phyloP scores from a whole-genome alignment of 139 green algal genomes.

The Tetradesmus obliquus region DNA sequence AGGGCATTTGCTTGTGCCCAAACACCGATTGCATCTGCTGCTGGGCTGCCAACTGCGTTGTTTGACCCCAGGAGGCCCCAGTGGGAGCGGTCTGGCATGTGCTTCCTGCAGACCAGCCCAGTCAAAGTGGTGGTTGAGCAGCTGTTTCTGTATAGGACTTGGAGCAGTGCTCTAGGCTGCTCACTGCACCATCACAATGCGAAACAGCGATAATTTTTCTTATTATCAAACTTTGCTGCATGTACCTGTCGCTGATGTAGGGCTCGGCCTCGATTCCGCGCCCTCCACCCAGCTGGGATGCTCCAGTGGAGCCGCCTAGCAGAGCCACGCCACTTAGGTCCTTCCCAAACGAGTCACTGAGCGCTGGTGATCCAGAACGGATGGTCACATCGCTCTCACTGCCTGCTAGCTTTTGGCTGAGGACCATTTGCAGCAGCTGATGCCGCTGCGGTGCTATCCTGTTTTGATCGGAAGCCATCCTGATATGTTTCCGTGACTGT shows the following conservation, averaged over 20 bases:
- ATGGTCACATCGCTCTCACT: slow-evolving; percentile 1
- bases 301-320: background rate
- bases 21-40: background rate
- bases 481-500: background rate
- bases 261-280: background rate
- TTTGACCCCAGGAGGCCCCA: slow-evolving; percentile 15
- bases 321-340: background rate
- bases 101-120: slow-evolving; percentile 12
- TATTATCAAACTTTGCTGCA: background rate
- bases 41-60: background rate
- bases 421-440: background rate
- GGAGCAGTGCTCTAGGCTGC: background rate
- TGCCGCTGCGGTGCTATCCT: background rate
- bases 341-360: background rate
- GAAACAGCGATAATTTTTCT: background rate
- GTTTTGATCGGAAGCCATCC: background rate
- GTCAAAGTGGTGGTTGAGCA: slow-evolving; percentile 1
- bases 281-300: background rate
- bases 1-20: slow-evolving; percentile 3
- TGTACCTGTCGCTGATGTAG: slow-evolving; percentile 1
- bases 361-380: background rate
- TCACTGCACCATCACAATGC: background rate
- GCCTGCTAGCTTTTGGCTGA: slow-evolving; percentile 4
- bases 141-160: background rate
- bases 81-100: slow-evolving; percentile 28